A percentile compares a stretch with the other conserved stretches of the same genome.
phyloP scores from a whole-genome alignment of 2,329 filamentous ascomycete species.

The Incumbomyces lentus region DNA sequence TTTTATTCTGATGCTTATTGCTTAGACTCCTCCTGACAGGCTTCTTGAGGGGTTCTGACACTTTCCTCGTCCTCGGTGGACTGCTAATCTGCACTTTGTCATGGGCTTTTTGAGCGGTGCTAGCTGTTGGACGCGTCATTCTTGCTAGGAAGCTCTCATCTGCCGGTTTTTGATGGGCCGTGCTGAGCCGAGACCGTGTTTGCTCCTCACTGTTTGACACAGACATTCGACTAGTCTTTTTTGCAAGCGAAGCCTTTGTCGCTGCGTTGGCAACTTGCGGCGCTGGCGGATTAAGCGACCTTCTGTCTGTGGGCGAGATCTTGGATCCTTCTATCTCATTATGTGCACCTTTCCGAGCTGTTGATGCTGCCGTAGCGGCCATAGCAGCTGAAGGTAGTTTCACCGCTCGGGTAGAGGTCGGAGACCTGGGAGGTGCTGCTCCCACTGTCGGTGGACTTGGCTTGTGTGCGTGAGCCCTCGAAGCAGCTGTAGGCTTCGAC shows the following conservation, averaged over 20 bases:
- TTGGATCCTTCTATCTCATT: constrained; percentile 13
- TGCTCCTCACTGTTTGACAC: constrained; percentile 22
- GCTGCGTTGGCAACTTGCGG: constrained; percentile 11
- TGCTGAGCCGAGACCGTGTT: constrained; percentile 32
- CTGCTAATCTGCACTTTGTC: constrained; percentile 35
- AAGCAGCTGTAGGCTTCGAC: constrained; percentile 6
- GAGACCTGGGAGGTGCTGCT: constrained; percentile 29
- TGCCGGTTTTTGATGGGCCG: constrained; percentile 27
- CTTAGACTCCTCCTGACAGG: constrained; percentile 17
- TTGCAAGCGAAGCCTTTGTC: constrained; percentile 20
- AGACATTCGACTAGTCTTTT: constrained; percentile 23
- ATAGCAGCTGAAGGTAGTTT: constrained; percentile 32
- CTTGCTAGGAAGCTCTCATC: constrained; percentile 40
- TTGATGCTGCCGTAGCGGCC: constrained; percentile 31
- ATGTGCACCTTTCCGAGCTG: constrained; percentile 23
- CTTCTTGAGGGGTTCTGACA: constrained; percentile 6
- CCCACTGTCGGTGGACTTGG: constrained; percentile 8
- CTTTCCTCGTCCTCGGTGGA: constrained; percentile 24
- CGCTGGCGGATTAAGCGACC: constrained; percentile 10
- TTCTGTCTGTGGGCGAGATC: constrained; percentile 21
- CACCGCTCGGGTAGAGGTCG: constrained; percentile 24
- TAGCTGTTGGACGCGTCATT: constrained; percentile 43
- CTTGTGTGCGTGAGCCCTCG: constrained; percentile 6
- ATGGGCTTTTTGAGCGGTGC: constrained; percentile 39
- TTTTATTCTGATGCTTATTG: not conserved